Base-by-base conservation (phyloP, 495 filamentous ascomycete genomes). In the Xylaria palmicola region DNA sequence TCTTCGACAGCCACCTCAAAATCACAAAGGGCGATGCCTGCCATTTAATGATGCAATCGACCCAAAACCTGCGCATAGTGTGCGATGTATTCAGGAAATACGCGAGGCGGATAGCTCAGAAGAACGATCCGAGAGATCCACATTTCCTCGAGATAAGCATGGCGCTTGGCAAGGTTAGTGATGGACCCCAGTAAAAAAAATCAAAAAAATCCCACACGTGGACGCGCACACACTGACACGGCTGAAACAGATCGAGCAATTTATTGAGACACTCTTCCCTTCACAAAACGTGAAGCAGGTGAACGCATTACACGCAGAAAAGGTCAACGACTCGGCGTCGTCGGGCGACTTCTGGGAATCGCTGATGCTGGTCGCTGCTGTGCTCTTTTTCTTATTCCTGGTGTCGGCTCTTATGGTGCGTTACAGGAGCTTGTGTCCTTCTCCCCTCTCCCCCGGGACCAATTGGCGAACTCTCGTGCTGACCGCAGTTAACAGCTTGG, bases 21-120 rank as follows among this genome's bases (percentile, higher is more conserved):
- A 97, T 98, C 72, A 93, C 90, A 53, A 97, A 97, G 79, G 94
- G 94, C 20, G 85, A 93, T 64, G 93, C 94, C 20, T 98, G 94
- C 73, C 79, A 87, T 45, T 76, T 97, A 63, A 97, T 98, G 95
- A 79, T 87, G 56, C 85, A 96, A 63, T 95, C 91, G 10, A 93
- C 92, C 8, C 92, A 96, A 67, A 98, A 97, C 68, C 79, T 98
- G 34, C 81, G 81, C 29, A 76, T 88, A 5, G 81, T 96, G 15
- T 96, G 89, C 69, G 86, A 90, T 0, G 82, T 89, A 34, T 97
- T 98, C 80, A 83, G 85, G 65, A 75, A 72, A 37, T 93, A 93
- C 70, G 79, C 84, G 6, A 86, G 90, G 64, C 83, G 83, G 71
- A 97, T 98, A 70, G 90, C 92, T 76, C 87, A 90, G 79, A 98